These are phyloP conservation scores for Blastocystis sp. DNA, from an alignment of 352 stramenopile species.

Conservation along the genomic window DNA sequence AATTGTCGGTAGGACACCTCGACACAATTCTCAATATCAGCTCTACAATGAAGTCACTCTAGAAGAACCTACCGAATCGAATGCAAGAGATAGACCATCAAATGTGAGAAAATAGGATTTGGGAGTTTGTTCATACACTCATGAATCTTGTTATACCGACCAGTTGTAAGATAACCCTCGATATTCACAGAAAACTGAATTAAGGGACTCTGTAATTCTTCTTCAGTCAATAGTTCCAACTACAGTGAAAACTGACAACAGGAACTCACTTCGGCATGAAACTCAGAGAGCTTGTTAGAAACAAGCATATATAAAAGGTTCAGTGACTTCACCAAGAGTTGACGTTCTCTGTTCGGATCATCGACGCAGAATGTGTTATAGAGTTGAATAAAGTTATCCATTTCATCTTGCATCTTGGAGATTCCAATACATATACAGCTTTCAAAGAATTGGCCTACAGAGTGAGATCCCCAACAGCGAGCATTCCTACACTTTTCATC, in stretches of 20 bases:
- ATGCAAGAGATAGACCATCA: slow-evolving; percentile 2
- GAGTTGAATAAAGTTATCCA: background rate
- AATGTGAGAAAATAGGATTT: background rate
- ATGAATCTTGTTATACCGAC: slow-evolving; percentile 34
- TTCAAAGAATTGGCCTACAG: slow-evolving; percentile 18
- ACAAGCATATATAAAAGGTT: slow-evolving; percentile 9
- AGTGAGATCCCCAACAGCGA: background rate
- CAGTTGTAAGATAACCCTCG: slow-evolving; percentile 29
- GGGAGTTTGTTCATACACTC: slow-evolving; percentile 22
- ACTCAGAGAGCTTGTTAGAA: background rate
- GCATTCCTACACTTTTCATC: background rate
- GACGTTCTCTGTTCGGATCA: slow-evolving; percentile 7
- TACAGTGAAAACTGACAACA: background rate
- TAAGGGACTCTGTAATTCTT: background rate
- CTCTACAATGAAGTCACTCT: background rate
- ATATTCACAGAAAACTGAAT: slow-evolving; percentile 40
- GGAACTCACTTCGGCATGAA: background rate
- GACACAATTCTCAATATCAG: slow-evolving; percentile 36
- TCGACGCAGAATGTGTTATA: slow-evolving; percentile 5
- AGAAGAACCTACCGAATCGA: background rate
- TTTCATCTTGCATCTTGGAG: background rate
- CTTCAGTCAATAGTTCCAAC: background rate
- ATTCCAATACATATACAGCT: background rate
- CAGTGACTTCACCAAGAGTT: slow-evolving; percentile 18
- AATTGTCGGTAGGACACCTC: background rate